Conservation (phyloP, 73 alveolate genomes). For the Blepharisma stoltei region DNA sequence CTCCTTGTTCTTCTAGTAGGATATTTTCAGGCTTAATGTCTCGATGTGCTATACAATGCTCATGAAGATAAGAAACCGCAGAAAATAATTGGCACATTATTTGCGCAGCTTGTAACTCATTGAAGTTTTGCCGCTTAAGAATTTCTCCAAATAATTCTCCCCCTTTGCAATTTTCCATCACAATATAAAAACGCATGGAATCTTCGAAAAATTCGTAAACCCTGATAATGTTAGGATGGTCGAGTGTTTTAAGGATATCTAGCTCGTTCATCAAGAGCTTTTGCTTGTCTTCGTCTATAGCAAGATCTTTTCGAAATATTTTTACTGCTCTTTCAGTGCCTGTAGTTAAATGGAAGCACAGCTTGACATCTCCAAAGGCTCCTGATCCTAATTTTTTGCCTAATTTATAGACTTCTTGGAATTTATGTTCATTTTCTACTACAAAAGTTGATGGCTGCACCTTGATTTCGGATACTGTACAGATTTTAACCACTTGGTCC, state of each 20-base stretch:
- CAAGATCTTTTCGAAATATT: slow-evolving; percentile 19
- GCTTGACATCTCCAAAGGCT: slow-evolving; percentile 31
- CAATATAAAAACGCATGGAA: slow-evolving; percentile 44
- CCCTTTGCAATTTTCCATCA: slow-evolving; percentile 78
- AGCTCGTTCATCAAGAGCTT: slow-evolving; percentile 53
- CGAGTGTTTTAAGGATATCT: slow-evolving; percentile 53
- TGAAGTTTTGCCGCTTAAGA: slow-evolving; percentile 59
- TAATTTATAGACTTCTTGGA: too few relatives aligned
- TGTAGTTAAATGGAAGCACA: slow-evolving; percentile 18
- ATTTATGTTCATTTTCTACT: too few relatives aligned
- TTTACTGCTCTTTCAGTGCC: slow-evolving; percentile 34
- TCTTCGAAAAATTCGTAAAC: slow-evolving; percentile 60
- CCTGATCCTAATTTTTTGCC: slow-evolving; percentile 33
- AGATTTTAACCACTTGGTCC: too few relatives aligned
- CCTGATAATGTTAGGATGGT: slow-evolving; percentile 56
- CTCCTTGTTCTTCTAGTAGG: slow-evolving; percentile 44
- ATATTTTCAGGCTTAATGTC: slow-evolving; percentile 74
- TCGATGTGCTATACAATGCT: slow-evolving; percentile 35
- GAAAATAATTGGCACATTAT: slow-evolving; percentile 67
- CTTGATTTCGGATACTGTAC: too few relatives aligned
- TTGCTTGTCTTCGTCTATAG: neutral
- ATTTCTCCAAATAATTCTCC: slow-evolving; percentile 87
- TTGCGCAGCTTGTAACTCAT: slow-evolving; percentile 66
- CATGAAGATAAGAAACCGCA: slow-evolving; percentile 43
- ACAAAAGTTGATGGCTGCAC: too few relatives aligned